Evolutionary conservation across 495 filamentous ascomycete species (phyloP).

Genomic region (Daldinia childiae): DNA sequence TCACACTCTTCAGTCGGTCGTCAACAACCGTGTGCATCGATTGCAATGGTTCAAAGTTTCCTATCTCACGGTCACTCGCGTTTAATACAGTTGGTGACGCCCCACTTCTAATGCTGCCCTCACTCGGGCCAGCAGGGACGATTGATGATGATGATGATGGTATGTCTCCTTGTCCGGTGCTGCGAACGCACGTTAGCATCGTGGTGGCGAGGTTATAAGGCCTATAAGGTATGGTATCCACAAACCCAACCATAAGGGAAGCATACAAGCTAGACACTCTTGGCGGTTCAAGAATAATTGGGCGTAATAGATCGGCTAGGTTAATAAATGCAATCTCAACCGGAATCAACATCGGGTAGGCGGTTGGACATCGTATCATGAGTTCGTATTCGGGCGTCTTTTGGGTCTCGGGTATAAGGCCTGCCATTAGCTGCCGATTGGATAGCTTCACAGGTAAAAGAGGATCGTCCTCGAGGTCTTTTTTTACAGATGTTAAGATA

Average conservation of each 20-base stretch:
- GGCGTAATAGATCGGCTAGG: conserved; percentile 30
- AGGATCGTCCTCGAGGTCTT: conserved; percentile 28
- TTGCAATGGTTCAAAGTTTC: conserved; percentile 20
- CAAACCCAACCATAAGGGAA: not conserved
- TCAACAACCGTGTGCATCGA: conserved; percentile 29
- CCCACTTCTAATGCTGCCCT: conserved; percentile 9
- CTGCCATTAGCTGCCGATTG: conserved; percentile 34
- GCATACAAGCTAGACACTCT: conserved; percentile 15
- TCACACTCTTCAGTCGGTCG: conserved; percentile 32
- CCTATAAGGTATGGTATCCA: not conserved
- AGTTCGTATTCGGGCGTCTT: conserved; percentile 39
- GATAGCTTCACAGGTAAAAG: conserved; percentile 32
- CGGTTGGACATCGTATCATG: conserved; percentile 37
- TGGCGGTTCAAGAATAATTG: conserved; percentile 15
- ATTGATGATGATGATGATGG: conserved; percentile 25
- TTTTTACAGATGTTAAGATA: conserved; percentile 30
- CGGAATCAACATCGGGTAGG: conserved; percentile 37
- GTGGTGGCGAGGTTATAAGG: not conserved
- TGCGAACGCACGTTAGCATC: conserved; percentile 17
- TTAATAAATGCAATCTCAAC: conserved; percentile 32
- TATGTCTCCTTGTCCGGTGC: conserved; percentile 6
- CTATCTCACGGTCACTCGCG: conserved; percentile 1
- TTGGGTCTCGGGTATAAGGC: conserved; percentile 38
- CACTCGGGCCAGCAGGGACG: not conserved
- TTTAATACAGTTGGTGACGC: conserved; percentile 1